Evolutionary conservation across 2,329 filamentous ascomycete species (phyloP), one percentile per base, ranked within the genome.

Genomic region (Plectosphaerella sp.): DNA sequence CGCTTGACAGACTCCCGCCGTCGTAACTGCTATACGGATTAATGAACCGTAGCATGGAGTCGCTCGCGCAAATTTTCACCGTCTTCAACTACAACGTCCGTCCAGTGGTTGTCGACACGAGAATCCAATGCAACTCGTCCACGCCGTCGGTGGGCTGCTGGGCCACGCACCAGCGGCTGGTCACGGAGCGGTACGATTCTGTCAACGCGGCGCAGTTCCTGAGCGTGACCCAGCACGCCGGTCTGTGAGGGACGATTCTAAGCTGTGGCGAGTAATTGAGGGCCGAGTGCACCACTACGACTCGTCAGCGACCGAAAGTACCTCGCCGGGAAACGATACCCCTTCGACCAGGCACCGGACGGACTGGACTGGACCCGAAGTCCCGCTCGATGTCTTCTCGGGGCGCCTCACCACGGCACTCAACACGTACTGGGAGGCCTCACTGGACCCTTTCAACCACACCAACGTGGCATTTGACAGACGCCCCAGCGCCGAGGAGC

Each of bases 371-470:
- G 48, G 48, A 28, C n/a, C 16, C 20, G 24, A 42, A 9, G 25
- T 25, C 36, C 22, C 37, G 28, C 22, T 43, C 28, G 14, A 14
- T 6, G 14, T 49, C 48, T 49, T 49, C 16, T 49, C 48, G 9
- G 22, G 20, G 11, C 48, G 48, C 35, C 28, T 49, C 35, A 49
- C 48, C 24, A 49, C 48, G 9, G 48, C 48, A 24, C 41, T 42
- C 48, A 49, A 49, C 18, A 49, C 48, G 10, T 15, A 39, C 14
- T 49, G 48, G 48, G 28, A 49, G 25, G 16, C 35, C 4, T n/a
- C 48, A 6, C 48, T 49, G 24, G 48, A 49, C 36, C 36, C 48
- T 10, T 42, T 43, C 36, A 41, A 49, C 36, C 22, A 24, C 35
- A 49, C 48, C 11, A 49, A 16, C n/a, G 24, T 36, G 33, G n/a